Evolutionary conservation across 192 early-diverging fungal genomes (phyloP).

Genomic region (Coemansia reversa): DNA sequence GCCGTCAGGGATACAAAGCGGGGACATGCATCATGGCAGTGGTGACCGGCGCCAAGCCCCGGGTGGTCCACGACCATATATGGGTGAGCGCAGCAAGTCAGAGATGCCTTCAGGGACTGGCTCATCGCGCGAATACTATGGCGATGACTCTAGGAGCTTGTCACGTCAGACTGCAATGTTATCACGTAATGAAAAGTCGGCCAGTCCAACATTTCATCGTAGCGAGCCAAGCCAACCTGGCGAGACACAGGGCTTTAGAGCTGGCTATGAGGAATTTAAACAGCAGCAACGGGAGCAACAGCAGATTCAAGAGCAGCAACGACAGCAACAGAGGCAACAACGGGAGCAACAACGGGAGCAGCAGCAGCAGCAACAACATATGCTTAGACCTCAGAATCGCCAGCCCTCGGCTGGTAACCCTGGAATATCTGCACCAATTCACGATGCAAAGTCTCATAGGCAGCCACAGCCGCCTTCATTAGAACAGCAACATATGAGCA

Average conservation of each 20-base stretch:
- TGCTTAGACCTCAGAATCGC: background rate
- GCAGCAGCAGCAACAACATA: background rate
- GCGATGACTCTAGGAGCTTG: background rate
- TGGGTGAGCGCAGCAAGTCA: conserved; percentile 16
- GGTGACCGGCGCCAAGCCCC: conserved; percentile 1
- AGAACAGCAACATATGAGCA: conserved; percentile 16
- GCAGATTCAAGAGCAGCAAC: conserved; percentile 35
- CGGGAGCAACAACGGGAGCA: background rate
- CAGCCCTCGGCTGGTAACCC: background rate
- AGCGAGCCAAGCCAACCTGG: conserved; percentile 9
- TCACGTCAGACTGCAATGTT: conserved; percentile 6
- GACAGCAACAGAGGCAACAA: conserved; percentile 7
- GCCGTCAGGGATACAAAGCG: conserved; percentile 6
- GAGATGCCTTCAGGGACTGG: conserved; percentile 15
- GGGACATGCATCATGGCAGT: conserved; percentile 19
- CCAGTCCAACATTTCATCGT: conserved; percentile 18
- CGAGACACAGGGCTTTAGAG: conserved; percentile 34
- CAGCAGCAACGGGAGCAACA: conserved; percentile 34
- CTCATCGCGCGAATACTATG: conserved; percentile 12
- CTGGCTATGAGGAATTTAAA: conserved; percentile 47
- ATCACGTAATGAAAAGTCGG: conserved; percentile 12
- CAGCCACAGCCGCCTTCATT: conserved; percentile 1
- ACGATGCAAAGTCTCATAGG: conserved; percentile 12
- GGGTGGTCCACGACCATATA: conserved; percentile 18
- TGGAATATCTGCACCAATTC: background rate